phyloP scores from a whole-genome alignment of 2,329 filamentous ascomycete genomes.

The Scytalidium lignicola region DNA sequence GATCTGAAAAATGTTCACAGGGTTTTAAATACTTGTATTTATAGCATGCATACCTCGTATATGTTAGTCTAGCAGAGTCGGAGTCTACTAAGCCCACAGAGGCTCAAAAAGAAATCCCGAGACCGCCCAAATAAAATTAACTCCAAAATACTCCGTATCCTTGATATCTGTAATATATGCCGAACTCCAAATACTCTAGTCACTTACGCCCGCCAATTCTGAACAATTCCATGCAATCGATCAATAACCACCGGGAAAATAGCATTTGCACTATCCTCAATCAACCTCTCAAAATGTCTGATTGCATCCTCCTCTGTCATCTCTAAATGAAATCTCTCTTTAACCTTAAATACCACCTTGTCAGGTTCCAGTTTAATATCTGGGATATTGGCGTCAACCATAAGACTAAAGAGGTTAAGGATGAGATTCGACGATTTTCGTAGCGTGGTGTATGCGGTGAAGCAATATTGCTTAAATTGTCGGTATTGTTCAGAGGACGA shows the following conservation, averaged over 20 bases:
- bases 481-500: conserved; percentile 74
- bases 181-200: neutral
- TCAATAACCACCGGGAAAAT: conserved; percentile 94
- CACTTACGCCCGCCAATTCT: conserved; percentile 72
- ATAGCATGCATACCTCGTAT: no score
- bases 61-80: no score
- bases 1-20: no score
- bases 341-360: conserved; percentile 90
- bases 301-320: conserved; percentile 90
- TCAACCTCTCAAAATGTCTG: conserved; percentile 78
- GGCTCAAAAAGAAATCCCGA: no score
- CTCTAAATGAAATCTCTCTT: conserved; percentile 89
- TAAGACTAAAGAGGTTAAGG: conserved; percentile 89
- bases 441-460: conserved; percentile 86
- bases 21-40: no score
- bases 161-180: neutral
- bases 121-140: neutral
- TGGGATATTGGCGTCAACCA: conserved; percentile 96
- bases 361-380: conserved; percentile 91
- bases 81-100: no score
- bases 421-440: conserved; percentile 88
- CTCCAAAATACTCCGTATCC: neutral
- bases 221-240: conserved; percentile 86
- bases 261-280: conserved; percentile 85
- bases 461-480: conserved; percentile 92